phyloP scores from a whole-genome alignment of 2,329 filamentous ascomycete species.

The Fusarium sp. region DNA sequence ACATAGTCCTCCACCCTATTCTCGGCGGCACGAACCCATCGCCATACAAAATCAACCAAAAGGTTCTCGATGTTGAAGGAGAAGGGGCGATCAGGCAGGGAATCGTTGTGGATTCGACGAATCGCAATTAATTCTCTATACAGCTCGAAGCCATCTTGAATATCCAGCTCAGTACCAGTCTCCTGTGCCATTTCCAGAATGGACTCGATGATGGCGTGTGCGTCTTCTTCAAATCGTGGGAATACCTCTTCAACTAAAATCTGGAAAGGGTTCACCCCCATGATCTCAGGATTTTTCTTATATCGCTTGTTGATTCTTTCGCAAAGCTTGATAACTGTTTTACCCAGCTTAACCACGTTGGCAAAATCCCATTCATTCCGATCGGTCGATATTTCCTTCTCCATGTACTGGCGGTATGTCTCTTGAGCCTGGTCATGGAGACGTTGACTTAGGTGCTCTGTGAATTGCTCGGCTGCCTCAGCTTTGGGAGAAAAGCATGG shows the following conservation, averaged over 20 bases:
- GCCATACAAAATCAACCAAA: constrained; percentile 93
- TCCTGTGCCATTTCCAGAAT: constrained; percentile 81
- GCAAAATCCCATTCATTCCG: constrained; percentile 90
- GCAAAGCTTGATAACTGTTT: constrained; percentile 84
- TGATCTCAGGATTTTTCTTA: constrained; percentile 85
- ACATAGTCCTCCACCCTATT: constrained; percentile 84
- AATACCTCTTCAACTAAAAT: constrained; percentile 87
- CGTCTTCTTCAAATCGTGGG: constrained; percentile 90
- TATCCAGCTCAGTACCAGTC: constrained; percentile 78
- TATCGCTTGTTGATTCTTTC: constrained; percentile 94
- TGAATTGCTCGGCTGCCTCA: constrained; percentile 78
- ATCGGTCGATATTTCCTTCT: constrained; percentile 81
- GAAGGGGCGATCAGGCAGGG: constrained; percentile 79
- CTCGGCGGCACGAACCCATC: constrained; percentile 89
- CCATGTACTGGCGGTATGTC: constrained; percentile 83
- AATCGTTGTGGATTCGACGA: constrained; percentile 81
- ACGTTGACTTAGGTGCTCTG: constrained; percentile 76
- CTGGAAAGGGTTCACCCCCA: constrained; percentile 75
- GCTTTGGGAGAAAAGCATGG: constrained; percentile 77
- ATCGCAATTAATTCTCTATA: constrained; percentile 91
- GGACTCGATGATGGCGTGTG: constrained; percentile 82
- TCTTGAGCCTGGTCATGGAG: constrained; percentile 79
- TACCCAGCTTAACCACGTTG: constrained; percentile 89
- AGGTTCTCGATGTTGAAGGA: constrained; percentile 88
- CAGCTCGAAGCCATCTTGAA: constrained; percentile 93